A percentile compares a stretch with the other conserved stretches of the same genome.
Evolutionary conservation across 176 grass and related monocot species (phyloP).

Genomic region (Musa itinerans): DNA sequence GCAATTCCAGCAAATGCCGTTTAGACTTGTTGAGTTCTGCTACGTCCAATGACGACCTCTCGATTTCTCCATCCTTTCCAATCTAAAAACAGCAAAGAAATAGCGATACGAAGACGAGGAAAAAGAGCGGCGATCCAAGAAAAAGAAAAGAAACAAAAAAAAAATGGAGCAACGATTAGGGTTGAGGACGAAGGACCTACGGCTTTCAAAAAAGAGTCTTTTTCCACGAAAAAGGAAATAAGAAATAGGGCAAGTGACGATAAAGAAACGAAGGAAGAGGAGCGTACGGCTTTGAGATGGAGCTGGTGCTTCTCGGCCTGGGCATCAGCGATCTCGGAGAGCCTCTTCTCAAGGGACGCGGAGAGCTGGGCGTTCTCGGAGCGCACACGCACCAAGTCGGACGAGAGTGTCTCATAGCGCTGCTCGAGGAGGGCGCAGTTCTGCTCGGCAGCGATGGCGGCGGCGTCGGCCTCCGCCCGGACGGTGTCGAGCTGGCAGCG

Average conservation of each 20-base stretch:
- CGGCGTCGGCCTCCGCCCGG: slow-evolving; percentile 66
- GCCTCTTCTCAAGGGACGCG: slow-evolving; percentile 44
- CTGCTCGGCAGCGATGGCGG: slow-evolving; percentile 77
- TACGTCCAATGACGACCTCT: slow-evolving; percentile 53
- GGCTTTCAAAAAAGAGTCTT: background rate
- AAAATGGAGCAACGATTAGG: background rate
- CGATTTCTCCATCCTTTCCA: slow-evolving; percentile 67
- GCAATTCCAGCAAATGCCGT: slow-evolving; percentile 57
- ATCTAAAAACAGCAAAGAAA: slow-evolving; percentile 34
- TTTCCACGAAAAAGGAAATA: slow-evolving; percentile 10
- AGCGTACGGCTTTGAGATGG: slow-evolving; percentile 65
- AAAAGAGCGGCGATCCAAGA: no score
- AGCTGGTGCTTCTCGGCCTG: slow-evolving; percentile 86
- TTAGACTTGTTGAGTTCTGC: slow-evolving; percentile 72
- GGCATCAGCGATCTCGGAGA: slow-evolving; percentile 47
- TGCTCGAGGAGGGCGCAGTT: slow-evolving; percentile 88
- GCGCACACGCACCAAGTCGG: slow-evolving; percentile 51
- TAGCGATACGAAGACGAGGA: background rate
- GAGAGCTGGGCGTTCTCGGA: slow-evolving; percentile 55
- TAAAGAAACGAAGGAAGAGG: background rate
- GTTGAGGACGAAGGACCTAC: no score
- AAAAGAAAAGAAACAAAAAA: background rate
- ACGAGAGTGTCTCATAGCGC: slow-evolving; percentile 57
- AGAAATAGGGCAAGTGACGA: background rate
- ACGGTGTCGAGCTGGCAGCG: slow-evolving; percentile 74